Evolutionary conservation across 306 rosid species (phyloP).

Genomic region (Prunus mira): DNA sequence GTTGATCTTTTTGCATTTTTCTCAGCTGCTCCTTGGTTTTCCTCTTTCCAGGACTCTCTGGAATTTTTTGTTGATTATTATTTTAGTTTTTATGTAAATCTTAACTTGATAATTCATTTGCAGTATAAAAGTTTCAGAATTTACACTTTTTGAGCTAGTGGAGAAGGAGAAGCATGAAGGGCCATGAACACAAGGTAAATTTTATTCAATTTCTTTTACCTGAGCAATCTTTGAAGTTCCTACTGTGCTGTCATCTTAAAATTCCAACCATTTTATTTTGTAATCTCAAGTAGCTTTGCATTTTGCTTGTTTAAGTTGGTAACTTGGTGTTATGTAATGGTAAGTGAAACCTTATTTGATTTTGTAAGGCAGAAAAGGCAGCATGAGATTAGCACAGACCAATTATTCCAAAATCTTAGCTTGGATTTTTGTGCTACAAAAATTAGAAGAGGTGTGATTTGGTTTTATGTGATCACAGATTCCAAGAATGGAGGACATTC

Average conservation of each 20-base stretch:
- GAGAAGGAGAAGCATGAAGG: conserved; percentile 26
- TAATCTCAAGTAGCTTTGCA: not conserved
- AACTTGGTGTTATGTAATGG: not conserved
- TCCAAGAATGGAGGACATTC: conserved; percentile 84
- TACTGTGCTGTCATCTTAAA: not conserved
- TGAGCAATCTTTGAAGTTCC: not conserved
- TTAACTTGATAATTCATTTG: not conserved
- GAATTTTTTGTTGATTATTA: no score
- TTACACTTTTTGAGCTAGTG: not conserved
- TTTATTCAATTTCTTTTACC: conserved; percentile 1
- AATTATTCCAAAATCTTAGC: not conserved
- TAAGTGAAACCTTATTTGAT: no score
- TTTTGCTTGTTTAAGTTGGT: not conserved
- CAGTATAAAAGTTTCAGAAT: not conserved
- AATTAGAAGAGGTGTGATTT: not conserved
- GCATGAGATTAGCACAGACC: not conserved
- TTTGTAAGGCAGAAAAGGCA: no score
- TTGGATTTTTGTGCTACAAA: not conserved
- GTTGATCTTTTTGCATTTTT: not conserved
- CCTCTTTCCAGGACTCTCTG: not conserved
- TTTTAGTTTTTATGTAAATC: no score
- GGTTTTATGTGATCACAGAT: conserved; percentile 34
- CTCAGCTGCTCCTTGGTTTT: not conserved
- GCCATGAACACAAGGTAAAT: conserved; percentile 39
- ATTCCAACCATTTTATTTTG: not conserved